Conservation (phyloP, 495 filamentous ascomycete species). For the Bathelium albidoporum region DNA sequence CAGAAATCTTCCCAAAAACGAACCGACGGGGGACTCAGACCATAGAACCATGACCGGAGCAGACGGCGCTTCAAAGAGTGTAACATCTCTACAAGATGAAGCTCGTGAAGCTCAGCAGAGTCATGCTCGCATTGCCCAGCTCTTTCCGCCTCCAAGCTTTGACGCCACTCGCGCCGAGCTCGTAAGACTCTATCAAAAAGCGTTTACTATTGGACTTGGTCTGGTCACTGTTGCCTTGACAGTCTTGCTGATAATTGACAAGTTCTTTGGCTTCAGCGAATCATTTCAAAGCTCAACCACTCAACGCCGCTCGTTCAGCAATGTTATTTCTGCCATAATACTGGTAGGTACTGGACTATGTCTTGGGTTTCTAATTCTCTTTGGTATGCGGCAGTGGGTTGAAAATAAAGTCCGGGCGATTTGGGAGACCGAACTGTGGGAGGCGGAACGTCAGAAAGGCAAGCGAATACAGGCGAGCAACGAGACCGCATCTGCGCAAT, state of each 20-base stretch:
- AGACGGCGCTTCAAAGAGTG: conserved; percentile 37
- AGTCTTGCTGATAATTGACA: background rate
- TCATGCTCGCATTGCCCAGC: conserved; percentile 41
- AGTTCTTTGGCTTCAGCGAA: background rate
- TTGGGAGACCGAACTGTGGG: conserved; percentile 55
- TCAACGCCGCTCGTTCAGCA: background rate
- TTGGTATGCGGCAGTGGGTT: conserved; percentile 43
- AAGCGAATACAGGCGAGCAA: conserved; percentile 31
- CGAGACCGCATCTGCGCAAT: conserved; percentile 50
- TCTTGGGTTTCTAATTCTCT: conserved; percentile 12
- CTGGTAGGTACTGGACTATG: background rate
- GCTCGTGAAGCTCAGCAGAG: conserved; percentile 36
- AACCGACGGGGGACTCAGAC: conserved; percentile 35
- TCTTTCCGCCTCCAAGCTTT: conserved; percentile 56
- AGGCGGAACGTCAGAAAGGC: conserved; percentile 42
- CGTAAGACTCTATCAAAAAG: conserved; percentile 35
- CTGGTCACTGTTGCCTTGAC: background rate
- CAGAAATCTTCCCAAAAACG: conserved; percentile 44
- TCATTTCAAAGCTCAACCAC: background rate
- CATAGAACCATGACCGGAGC: conserved; percentile 37
- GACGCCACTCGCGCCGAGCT: conserved; percentile 40
- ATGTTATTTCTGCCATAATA: background rate
- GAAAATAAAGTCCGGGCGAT: conserved; percentile 41
- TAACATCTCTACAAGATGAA: conserved; percentile 38
- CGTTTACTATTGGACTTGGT: conserved; percentile 31